These are phyloP conservation scores for Lodderomyces orthopsilosis DNA, from an alignment of 1,139 yeast genomes.

Conservation along the genomic window DNA sequence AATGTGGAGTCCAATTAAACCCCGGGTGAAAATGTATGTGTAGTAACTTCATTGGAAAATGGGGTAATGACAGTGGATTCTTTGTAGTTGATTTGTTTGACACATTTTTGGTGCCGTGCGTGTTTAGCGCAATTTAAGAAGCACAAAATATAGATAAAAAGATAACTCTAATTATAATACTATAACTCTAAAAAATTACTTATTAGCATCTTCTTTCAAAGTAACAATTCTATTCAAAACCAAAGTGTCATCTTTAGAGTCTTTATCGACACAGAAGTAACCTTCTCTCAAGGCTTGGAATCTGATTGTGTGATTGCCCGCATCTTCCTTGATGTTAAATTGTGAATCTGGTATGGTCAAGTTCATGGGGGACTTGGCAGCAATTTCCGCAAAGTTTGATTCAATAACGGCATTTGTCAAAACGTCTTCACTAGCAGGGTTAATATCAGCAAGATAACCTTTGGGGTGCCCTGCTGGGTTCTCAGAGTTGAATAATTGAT, in stretches of 20 bases:
- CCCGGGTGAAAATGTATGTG: slow-evolving; percentile 6
- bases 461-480: slow-evolving; percentile 88
- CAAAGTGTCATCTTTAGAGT: slow-evolving; percentile 55
- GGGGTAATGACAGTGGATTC: background rate
- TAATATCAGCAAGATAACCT: slow-evolving; percentile 82
- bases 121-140: background rate
- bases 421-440: slow-evolving; percentile 72
- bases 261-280: slow-evolving; percentile 89
- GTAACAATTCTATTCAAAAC: slow-evolving; percentile 87
- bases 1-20: slow-evolving; percentile 5
- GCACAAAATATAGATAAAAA: background rate
- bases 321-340: slow-evolving; percentile 63
- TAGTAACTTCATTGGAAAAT: slow-evolving; percentile 2
- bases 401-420: slow-evolving; percentile 71
- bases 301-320: slow-evolving; percentile 77
- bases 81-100: background rate
- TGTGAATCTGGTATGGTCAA: slow-evolving; percentile 63
- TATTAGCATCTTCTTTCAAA: slow-evolving; percentile 71
- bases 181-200: no score
- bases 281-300: slow-evolving; percentile 99
- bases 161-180: no score
- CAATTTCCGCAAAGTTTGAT: slow-evolving; percentile 68
- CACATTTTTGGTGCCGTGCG: background rate
- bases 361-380: slow-evolving; percentile 74
- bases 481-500: slow-evolving; percentile 85